A percentile compares a stretch with the other conserved stretches of the same genome.
Evolutionary conservation across 139 green algal genomes (phyloP).

Genomic region (Micractinium sp.): DNA sequence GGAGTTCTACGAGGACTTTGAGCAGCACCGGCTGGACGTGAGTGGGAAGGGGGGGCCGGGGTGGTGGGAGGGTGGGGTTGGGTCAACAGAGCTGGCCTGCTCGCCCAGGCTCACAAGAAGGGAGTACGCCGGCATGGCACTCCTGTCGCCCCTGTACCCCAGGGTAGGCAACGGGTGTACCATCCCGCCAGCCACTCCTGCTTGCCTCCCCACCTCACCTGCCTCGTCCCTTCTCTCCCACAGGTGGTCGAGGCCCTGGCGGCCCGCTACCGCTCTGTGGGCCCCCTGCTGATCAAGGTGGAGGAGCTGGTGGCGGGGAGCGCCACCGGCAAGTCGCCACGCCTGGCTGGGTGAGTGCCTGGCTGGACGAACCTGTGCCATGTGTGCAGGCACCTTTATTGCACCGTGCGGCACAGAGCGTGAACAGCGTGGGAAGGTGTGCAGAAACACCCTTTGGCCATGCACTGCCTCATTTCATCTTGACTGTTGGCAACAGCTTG

Average conservation of each 20-base stretch:
- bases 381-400: too few relatives aligned
- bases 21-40: conserved; percentile 69
- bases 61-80: too few relatives aligned
- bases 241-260: conserved; percentile 77
- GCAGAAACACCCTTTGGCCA: too few relatives aligned
- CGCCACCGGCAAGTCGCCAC: conserved; percentile 81
- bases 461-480: too few relatives aligned
- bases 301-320: conserved; percentile 86
- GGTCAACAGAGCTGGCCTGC: not conserved
- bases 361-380: not conserved
- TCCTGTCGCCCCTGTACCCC: too few relatives aligned
- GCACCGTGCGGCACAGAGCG: too few relatives aligned
- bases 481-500: too few relatives aligned
- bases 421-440: too few relatives aligned
- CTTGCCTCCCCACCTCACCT: not conserved
- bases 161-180: too few relatives aligned
- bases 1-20: conserved; percentile 83
- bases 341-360: conserved; percentile 52
- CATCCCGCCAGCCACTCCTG: not conserved
- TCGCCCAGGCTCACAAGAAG: not conserved
- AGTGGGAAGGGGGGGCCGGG: not conserved
- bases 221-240: not conserved
- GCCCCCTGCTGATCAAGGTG: conserved; percentile 84
- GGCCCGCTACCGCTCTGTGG: conserved; percentile 83
- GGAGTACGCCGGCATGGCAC: too few relatives aligned